Evolutionary conservation across 768 basidiomycete species (phyloP).

Genomic region (Lyophyllum shimeji): DNA sequence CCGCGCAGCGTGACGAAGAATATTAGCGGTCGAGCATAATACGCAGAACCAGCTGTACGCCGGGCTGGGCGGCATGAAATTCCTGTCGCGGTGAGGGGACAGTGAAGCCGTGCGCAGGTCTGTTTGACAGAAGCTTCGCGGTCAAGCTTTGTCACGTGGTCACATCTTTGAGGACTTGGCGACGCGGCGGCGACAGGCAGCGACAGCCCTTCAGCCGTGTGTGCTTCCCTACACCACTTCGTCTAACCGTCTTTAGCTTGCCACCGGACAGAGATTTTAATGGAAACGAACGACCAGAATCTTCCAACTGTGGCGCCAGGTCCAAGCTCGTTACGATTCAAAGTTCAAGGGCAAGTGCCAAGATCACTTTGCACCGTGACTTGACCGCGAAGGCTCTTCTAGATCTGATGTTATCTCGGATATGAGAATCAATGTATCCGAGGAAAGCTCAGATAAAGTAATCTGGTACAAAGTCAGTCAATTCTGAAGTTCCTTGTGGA

Average conservation of each 20-base stretch:
- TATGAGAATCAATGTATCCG: conserved; percentile 61
- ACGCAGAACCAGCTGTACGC: conserved; percentile 75
- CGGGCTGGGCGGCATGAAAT: conserved; percentile 67
- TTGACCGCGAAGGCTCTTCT: background rate
- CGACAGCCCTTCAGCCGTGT: too few relatives aligned
- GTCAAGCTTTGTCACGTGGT: too few relatives aligned
- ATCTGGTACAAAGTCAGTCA: conserved; percentile 71
- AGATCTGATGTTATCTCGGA: conserved; percentile 77
- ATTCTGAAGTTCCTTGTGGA: background rate
- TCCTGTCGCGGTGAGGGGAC: background rate
- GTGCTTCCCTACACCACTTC: too few relatives aligned
- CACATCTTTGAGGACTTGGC: too few relatives aligned
- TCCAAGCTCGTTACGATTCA: conserved; percentile 19
- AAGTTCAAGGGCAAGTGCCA: conserved; percentile 31
- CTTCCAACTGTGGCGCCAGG: background rate
- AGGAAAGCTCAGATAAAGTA: conserved; percentile 56
- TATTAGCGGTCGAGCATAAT: conserved; percentile 55
- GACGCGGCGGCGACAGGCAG: too few relatives aligned
- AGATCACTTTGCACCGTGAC: background rate
- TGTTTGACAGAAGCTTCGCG: too few relatives aligned
- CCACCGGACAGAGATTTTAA: too few relatives aligned
- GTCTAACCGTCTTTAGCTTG: too few relatives aligned
- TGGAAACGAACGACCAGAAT: background rate
- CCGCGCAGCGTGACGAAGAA: conserved; percentile 61
- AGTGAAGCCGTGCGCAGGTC: background rate